Base-by-base conservation (phyloP, 2,329 filamentous ascomycete genomes). In the Ceratocystis diversiconidia region DNA sequence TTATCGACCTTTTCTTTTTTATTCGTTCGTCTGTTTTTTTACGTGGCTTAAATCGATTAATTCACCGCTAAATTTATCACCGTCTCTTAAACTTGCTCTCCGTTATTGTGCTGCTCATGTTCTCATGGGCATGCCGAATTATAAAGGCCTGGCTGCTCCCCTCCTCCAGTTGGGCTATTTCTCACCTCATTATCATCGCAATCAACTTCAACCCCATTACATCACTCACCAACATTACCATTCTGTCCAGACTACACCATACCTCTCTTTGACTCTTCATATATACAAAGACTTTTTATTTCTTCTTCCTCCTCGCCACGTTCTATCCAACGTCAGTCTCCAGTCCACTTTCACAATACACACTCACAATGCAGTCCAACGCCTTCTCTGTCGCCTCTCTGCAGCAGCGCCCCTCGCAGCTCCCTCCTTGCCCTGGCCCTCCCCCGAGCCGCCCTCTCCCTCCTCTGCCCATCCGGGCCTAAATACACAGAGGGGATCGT, bases 401-500 rank as follows among this genome's bases (percentile, higher is more conserved):
- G 74, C 77, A 74, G 68, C 82, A 84, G 75, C 81, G 83, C 73
- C 83, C 84, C 69, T 84, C 83, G 70, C 82, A 85, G 72, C 82
- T 86, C 70, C 84, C 84, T 77, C 84, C 84, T 70, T 86, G 83
- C 81, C 83, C 84, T 65, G 84, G 84, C 71, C 84, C 84, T 68
- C 84, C 84, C 71, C 84, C 84, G 69, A 83, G 80, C 75, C 79
- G 84, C 65, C 84, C 84, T 75, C 81, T 86, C 64, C 84, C 84
- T 74, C 81, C 83, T 75, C 80, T 86, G 69, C 84, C 84, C 73
- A 85, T 84, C 77, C 78, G 80, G 72, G 78, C 76, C 70, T 83
- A 83, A 71, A 50, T 32, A 22, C 7, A 12, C 22, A 12, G 30
- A 12, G 25, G 5, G 7, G 5, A 28, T 5, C 19, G 41, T 6